Conservation (phyloP, 1,284 basidiomycete genomes). For the Tylopilus sp. region DNA sequence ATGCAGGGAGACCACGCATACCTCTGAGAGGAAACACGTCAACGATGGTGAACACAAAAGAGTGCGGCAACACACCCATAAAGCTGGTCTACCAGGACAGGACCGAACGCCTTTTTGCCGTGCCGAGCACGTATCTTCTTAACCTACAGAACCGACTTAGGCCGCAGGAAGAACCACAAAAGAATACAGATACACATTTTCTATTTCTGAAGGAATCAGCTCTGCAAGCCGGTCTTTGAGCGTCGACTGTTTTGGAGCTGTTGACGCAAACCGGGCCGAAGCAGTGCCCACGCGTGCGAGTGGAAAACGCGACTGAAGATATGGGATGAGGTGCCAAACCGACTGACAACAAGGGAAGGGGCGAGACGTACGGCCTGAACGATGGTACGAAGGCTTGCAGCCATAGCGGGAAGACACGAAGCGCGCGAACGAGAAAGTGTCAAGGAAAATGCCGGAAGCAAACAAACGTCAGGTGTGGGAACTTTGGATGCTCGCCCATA, state of each 20-base stretch:
- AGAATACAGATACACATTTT: slow-evolving; percentile 57
- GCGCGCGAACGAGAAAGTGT: slow-evolving; percentile 3
- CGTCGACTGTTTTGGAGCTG: slow-evolving; percentile 66
- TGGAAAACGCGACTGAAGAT: slow-evolving; percentile 43
- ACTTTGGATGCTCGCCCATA: neutral
- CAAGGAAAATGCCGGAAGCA: slow-evolving; percentile 29
- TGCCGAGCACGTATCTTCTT: slow-evolving; percentile 80
- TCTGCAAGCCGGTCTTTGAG: slow-evolving; percentile 89
- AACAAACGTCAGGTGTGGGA: slow-evolving; percentile 16
- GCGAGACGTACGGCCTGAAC: slow-evolving; percentile 45
- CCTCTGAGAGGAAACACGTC: slow-evolving; percentile 53
- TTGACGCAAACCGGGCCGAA: slow-evolving; percentile 59
- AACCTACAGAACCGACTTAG: slow-evolving; percentile 51
- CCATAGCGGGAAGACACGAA: slow-evolving; percentile 26
- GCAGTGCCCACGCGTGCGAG: slow-evolving; percentile 44
- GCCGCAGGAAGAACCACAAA: neutral
- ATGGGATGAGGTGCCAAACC: slow-evolving; percentile 14
- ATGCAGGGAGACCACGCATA: slow-evolving; percentile 84
- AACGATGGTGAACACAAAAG: neutral
- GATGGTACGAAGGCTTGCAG: slow-evolving; percentile 38
- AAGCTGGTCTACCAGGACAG: slow-evolving; percentile 87
- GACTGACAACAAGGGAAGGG: neutral
- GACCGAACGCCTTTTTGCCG: slow-evolving; percentile 89
- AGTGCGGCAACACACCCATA: slow-evolving; percentile 55
- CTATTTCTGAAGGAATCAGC: slow-evolving; percentile 86